A percentile compares a stretch with the other conserved stretches of the same genome.
Evolutionary conservation across 805 yeast species (phyloP).

Genomic region (Schwanniomyces pseudopolymorphus): DNA sequence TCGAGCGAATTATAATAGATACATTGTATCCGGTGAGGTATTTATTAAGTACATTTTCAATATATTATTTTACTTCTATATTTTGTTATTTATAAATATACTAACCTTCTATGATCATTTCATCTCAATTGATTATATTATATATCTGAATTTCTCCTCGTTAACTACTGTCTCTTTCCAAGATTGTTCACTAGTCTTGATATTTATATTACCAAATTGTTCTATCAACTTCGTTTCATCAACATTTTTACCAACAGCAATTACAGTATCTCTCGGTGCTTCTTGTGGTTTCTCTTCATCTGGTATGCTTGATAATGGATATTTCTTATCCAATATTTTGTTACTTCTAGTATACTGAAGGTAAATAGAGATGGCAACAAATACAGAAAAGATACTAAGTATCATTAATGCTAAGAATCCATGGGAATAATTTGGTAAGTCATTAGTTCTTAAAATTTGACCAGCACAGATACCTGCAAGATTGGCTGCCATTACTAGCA

Average conservation of each 20-base stretch:
- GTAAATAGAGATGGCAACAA: neutral
- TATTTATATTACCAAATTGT: neutral
- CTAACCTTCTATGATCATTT: neutral
- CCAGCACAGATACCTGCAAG: constrained; percentile 17
- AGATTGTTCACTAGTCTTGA: neutral
- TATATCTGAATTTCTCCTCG: neutral
- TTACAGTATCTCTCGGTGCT: neutral
- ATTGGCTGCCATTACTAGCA: constrained; percentile 14
- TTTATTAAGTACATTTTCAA: too few species aligned
- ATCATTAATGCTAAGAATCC: constrained; percentile 10
- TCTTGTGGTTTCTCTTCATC: neutral
- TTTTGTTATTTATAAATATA: too few species aligned
- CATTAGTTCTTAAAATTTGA: constrained; percentile 12
- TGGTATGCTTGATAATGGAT: neutral
- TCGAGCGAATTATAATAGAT: too few species aligned
- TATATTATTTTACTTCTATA: too few species aligned
- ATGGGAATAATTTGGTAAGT: constrained; percentile 11
- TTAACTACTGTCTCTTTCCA: neutral
- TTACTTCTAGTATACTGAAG: neutral
- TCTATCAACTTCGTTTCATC: neutral
- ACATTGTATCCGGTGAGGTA: too few species aligned
- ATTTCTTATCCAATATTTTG: neutral
- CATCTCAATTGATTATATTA: neutral
- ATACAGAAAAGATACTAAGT: neutral
- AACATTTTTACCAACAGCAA: neutral